These are phyloP conservation scores for Colletotrichum sojae DNA, from an alignment of 2,329 filamentous ascomycete genomes.

Conservation along the genomic window DNA sequence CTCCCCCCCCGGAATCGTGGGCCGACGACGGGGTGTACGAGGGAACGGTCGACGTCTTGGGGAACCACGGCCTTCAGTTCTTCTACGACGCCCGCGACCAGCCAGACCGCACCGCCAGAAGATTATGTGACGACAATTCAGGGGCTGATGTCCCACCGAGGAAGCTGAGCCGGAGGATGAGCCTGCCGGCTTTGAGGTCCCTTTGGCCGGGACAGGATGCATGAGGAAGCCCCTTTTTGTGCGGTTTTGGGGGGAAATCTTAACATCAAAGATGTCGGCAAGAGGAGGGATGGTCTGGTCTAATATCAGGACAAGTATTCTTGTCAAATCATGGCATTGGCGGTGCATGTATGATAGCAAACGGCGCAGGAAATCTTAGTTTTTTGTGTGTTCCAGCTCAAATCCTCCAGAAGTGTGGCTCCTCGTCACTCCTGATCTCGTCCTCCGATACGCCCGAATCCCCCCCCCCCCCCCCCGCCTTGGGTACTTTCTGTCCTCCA, in stretches of 20 bases:
- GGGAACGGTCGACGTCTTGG: not conserved
- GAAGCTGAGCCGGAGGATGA: constrained; percentile 48
- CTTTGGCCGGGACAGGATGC: constrained; percentile 45
- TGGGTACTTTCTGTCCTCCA: too few relatives aligned
- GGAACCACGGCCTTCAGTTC: constrained; percentile 32
- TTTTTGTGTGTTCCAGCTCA: constrained; percentile 1
- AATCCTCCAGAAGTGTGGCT: constrained; percentile 5
- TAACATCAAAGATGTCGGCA: not conserved
- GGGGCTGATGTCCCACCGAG: not conserved
- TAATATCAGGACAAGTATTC: not conserved
- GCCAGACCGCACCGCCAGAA: not conserved
- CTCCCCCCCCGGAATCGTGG: not conserved
- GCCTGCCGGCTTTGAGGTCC: constrained; percentile 49
- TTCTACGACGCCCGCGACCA: not conserved
- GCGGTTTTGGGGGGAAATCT: too few relatives aligned
- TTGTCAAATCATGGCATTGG: constrained; percentile 6
- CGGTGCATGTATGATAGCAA: constrained; percentile 7
- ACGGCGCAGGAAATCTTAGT: constrained; percentile 20
- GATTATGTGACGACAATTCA: not conserved
- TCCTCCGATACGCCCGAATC: not conserved
- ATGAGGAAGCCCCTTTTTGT: not conserved
- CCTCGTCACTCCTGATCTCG: not conserved
- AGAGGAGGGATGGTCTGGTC: not conserved
- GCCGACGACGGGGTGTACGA: not conserved
- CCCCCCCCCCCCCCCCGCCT: too few relatives aligned